Base-by-base conservation (phyloP, 768 basidiomycete species). In the Calocybe cyanea region DNA sequence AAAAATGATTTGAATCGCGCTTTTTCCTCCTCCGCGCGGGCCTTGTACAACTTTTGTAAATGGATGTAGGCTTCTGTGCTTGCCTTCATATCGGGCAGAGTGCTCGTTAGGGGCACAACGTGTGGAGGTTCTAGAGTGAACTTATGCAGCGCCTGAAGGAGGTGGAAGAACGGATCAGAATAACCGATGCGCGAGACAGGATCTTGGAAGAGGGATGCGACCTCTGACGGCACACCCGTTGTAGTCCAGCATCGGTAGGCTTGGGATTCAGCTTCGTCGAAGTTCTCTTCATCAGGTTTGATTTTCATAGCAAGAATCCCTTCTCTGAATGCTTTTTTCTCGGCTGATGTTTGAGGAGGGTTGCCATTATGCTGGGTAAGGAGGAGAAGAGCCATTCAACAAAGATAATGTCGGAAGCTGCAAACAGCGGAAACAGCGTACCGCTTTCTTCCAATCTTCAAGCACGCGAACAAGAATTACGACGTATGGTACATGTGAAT, bases 21-120 rank as follows among this genome's bases (percentile, higher is more conserved):
- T 57, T 80, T 85, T 59, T 93, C 90, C 41, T 78, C 75, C 28
- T 80, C 78, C 2, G 92, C 86, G 42, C 83, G 80, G 5, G 72
- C 59, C 57, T 88, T 90, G 70, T 94, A 99, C 47, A 98, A 61
- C 33, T 74, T 82, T 60, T 97, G 94, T 10, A 99, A 74, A 14
- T 80, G 74, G 38, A 96, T 83, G 60, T 97, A 98, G 44, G 76
- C 75, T 17, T 69, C 60, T 4, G 96, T 96, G 58, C 85, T 86
- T 14, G 93, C 83, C 60, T 94, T 94, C 91, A 99, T 97, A 66
- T 99, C 95, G 0, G 95, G 95, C 8, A 98, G 74, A 0, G 89
- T 78, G 37, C 87, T 79, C 2, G 85, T 84, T n/a, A 96, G 70
- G 0, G 95, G 96, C 2, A 96, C 77, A 0, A 80, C 78, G 41